These are phyloP conservation scores for Trametes punicea DNA, from an alignment of 768 basidiomycete genomes.

Conservation along the genomic window DNA sequence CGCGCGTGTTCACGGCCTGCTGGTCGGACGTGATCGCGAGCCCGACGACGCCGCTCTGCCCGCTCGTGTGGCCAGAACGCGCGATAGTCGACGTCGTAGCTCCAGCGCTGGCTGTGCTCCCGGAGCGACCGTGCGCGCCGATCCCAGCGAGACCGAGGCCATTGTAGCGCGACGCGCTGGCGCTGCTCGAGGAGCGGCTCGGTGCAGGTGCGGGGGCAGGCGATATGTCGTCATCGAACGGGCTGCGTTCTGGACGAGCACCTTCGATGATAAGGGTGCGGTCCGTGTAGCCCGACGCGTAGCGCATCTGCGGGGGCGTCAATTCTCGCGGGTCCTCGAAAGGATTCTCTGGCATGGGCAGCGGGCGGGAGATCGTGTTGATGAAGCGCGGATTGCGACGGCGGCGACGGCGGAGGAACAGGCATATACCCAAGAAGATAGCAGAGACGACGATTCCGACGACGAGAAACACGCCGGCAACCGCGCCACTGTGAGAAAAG, in stretches of 20 bases:
- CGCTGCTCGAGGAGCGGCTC: neutral
- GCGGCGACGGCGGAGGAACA: slow-evolving; percentile 41
- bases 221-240: slow-evolving; percentile 9
- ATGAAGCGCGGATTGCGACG: slow-evolving; percentile 23
- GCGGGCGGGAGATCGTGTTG: slow-evolving; percentile 23
- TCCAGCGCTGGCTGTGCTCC: neutral
- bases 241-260: neutral
- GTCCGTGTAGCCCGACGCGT: slow-evolving; percentile 10
- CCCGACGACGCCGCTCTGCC: slow-evolving; percentile 7
- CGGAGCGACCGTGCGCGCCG: slow-evolving; percentile 4
- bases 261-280: slow-evolving; percentile 10
- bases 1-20: neutral
- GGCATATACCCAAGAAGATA: slow-evolving; percentile 39
- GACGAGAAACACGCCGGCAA: slow-evolving; percentile 71
- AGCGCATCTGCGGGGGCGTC: slow-evolving; percentile 23
- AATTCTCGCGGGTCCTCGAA: slow-evolving; percentile 34
- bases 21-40: slow-evolving; percentile 15
- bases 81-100: neutral
- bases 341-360: slow-evolving; percentile 30
- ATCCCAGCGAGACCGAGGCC: slow-evolving; percentile 15
- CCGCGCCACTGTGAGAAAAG: slow-evolving; percentile 63
- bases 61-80: slow-evolving; percentile 6
- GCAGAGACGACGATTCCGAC: slow-evolving; percentile 55
- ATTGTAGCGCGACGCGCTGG: neutral
- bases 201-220: neutral